These are phyloP conservation scores for Veloporphyrellus conicus DNA, from an alignment of 1,284 basidiomycete species.

Conservation along the genomic window DNA sequence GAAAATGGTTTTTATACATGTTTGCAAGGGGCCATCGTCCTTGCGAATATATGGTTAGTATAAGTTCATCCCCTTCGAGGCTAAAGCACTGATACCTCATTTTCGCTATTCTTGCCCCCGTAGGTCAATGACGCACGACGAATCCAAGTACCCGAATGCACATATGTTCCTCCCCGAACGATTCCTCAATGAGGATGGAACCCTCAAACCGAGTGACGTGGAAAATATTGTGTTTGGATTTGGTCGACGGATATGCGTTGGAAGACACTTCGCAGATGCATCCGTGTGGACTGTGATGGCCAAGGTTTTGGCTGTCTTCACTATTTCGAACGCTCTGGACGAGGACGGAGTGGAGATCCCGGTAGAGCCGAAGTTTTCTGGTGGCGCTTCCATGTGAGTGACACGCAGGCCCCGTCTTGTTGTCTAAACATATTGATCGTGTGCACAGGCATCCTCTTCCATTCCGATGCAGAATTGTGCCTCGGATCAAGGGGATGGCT, in stretches of 20 bases:
- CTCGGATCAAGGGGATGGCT: constrained; percentile 1
- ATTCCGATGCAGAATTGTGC: constrained; percentile 3
- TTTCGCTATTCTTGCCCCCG: neutral
- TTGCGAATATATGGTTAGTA: constrained; percentile 12
- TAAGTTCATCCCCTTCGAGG: neutral
- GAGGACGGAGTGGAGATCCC: constrained; percentile 19
- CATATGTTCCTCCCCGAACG: constrained; percentile 12
- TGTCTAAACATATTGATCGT: neutral
- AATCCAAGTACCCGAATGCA: constrained; percentile 7
- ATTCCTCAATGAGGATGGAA: constrained; percentile 14
- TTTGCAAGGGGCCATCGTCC: constrained; percentile 6
- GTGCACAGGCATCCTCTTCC: constrained; percentile 9
- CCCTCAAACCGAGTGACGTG: constrained; percentile 9
- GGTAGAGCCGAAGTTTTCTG: constrained; percentile 10
- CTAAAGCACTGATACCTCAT: neutral
- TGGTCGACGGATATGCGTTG: constrained; percentile 14
- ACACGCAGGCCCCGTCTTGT: neutral
- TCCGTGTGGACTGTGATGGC: constrained; percentile 15
- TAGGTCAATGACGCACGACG: constrained; percentile 15
- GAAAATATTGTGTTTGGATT: constrained; percentile 13
- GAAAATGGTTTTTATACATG: neutral
- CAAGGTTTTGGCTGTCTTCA: constrained; percentile 16
- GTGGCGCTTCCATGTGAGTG: constrained; percentile 13
- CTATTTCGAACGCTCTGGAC: constrained; percentile 11
- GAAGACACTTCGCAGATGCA: constrained; percentile 13